Conservation (phyloP, 495 filamentous ascomycete genomes). For the Filosporella fistucella region DNA sequence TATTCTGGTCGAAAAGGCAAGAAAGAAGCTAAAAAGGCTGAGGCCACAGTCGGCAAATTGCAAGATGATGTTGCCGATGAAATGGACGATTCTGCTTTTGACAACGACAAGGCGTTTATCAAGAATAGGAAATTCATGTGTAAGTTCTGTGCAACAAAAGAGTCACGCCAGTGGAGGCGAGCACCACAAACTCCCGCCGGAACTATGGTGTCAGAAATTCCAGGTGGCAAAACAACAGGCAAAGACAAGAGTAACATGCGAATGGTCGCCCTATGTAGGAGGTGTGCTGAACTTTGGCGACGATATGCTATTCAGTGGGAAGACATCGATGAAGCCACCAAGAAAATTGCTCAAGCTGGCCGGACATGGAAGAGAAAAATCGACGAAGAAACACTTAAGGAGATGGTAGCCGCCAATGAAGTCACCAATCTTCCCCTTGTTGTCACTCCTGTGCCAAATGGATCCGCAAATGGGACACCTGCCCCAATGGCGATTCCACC, state of each 20-base stretch:
- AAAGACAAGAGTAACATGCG: slow-evolving; percentile 74
- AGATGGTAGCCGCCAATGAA: slow-evolving; percentile 54
- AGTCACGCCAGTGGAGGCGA: slow-evolving; percentile 85
- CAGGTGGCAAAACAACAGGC: slow-evolving; percentile 50
- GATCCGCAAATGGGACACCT: slow-evolving; percentile 20
- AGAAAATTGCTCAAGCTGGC: slow-evolving; percentile 78
- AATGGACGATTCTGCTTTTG: slow-evolving; percentile 93
- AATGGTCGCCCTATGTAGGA: slow-evolving; percentile 78
- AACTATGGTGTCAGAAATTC: slow-evolving; percentile 64
- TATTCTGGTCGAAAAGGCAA: slow-evolving; percentile 83
- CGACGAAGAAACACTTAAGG: slow-evolving; percentile 86
- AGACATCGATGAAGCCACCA: slow-evolving; percentile 86
- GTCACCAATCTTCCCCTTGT: slow-evolving; percentile 31
- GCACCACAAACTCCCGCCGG: slow-evolving; percentile 75
- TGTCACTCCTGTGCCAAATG: not conserved
- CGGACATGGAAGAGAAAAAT: slow-evolving; percentile 82
- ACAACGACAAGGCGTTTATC: slow-evolving; percentile 74
- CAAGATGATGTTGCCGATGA: slow-evolving; percentile 92
- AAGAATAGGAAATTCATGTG: slow-evolving; percentile 85
- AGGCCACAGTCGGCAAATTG: slow-evolving; percentile 55
- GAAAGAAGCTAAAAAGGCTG: slow-evolving; percentile 70
- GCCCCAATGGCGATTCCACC: slow-evolving; percentile 14
- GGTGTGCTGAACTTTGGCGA: slow-evolving; percentile 89
- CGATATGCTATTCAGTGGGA: slow-evolving; percentile 96
- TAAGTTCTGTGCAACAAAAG: slow-evolving; percentile 82